These are phyloP conservation scores for Micromonas commoda DNA, from an alignment of 139 green algal genomes.

Conservation along the genomic window DNA sequence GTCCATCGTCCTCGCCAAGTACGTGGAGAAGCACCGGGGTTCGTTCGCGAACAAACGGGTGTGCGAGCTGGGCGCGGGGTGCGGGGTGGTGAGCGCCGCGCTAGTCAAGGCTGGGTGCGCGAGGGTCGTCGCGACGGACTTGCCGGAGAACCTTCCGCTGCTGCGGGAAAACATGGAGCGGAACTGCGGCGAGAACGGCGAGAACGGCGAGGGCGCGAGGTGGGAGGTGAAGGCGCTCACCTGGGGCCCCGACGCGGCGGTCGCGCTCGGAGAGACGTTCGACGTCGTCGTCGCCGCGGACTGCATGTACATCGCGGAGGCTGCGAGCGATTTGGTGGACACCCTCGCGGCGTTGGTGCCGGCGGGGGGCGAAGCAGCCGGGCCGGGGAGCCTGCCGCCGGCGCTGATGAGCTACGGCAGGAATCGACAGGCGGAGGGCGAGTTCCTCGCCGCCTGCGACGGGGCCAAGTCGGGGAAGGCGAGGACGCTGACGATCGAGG, in stretches of 20 bases:
- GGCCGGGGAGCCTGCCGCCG: background rate
- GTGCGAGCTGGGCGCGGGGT: slow-evolving; percentile 4
- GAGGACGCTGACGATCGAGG: background rate
- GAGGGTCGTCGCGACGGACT: slow-evolving; percentile 9
- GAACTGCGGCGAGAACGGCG: background rate
- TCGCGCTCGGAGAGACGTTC: slow-evolving; percentile 4
- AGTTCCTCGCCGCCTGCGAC: background rate
- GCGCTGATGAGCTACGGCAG: background rate
- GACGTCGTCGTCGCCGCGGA: slow-evolving; percentile 12
- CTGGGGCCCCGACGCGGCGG: background rate
- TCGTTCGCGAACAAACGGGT: background rate
- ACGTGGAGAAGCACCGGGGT: background rate
- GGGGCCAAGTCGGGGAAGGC: background rate
- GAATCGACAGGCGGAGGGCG: slow-evolving; percentile 8
- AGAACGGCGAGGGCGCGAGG: background rate
- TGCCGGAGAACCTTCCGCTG: background rate
- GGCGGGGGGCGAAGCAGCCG: too few relatives aligned
- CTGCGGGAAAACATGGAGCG: background rate
- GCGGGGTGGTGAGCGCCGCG: background rate
- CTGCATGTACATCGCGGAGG: background rate
- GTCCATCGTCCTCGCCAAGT: slow-evolving; percentile 6
- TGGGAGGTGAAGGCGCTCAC: background rate
- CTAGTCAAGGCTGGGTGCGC: background rate
- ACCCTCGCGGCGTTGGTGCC: background rate
- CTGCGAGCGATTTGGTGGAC: background rate